Evolutionary conservation across 179 eudicot species (phyloP).

Genomic region (Kewa caespitosa): DNA sequence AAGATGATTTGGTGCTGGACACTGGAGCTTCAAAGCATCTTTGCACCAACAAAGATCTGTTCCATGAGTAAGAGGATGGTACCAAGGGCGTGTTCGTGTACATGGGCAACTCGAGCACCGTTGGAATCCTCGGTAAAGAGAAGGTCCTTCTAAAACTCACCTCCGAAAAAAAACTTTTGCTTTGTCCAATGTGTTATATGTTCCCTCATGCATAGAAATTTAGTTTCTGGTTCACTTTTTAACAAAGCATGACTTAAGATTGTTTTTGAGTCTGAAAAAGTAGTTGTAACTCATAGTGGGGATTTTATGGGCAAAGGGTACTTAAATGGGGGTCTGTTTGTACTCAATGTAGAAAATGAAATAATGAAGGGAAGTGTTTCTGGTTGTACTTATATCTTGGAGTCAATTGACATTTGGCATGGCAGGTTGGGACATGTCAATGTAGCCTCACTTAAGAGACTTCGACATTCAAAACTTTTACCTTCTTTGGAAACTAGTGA

Average conservation of each 20-base stretch:
- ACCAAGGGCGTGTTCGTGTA: not conserved
- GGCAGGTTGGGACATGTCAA: too few species aligned
- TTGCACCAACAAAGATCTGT: not conserved
- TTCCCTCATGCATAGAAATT: not conserved
- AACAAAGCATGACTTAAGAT: not conserved
- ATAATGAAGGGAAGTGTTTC: too few species aligned
- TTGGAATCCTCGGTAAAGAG: not conserved
- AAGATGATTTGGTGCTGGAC: not conserved
- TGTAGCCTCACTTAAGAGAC: too few species aligned
- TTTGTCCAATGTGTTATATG: not conserved
- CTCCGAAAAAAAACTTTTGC: not conserved
- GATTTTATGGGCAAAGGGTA: conserved; percentile 12
- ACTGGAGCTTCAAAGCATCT: not conserved
- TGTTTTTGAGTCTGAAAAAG: not conserved
- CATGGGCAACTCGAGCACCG: not conserved
- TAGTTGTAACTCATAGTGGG: not conserved
- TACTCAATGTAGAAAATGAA: not conserved
- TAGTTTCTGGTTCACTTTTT: conserved; percentile 4
- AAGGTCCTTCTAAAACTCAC: conserved; percentile 3
- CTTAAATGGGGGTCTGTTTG: not conserved
- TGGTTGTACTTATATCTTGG: too few species aligned
- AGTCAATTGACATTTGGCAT: too few species aligned
- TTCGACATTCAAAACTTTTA: too few species aligned
- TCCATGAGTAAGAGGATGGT: not conserved
- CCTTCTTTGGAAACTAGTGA: too few species aligned